Evolutionary conservation across 768 basidiomycete genomes (phyloP), one percentile per base, ranked within the genome.

Genomic region (Rhodosporidiobolus sp.): DNA sequence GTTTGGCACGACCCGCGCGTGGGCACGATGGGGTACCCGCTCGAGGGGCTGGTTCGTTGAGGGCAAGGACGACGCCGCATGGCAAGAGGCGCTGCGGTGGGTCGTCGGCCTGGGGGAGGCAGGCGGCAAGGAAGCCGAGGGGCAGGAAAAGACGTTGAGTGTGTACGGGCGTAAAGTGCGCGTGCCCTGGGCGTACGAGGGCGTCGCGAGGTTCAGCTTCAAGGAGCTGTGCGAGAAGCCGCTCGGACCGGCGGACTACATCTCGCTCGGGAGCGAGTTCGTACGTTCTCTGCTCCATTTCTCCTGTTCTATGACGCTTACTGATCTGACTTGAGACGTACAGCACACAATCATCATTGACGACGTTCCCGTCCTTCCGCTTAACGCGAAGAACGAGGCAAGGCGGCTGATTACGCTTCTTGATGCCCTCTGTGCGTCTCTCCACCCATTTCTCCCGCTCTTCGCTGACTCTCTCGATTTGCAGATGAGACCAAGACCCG

Each of bases 381-480:
- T 87, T 11, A 83, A 84, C 11, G 81, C 83, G 45, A 88, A 87
- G 81, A 85, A 88, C 78, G 85, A 87, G 78, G 86, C 86, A 3
- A 80, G 87, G 19, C 82, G 86, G 6, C 84, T 87, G 77, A 88
- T 87, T 70, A 87, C 85, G 24, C 83, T 87, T 58, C 84, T 88
- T 34, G 87, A 88, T 76, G 87, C 87, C 0, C 80, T 87, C 1
- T 87, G 87, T 81, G 82, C 85, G 81, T 82, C 82, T 20, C 22
- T 14, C 17, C 7, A 46, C 4, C 30, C 30, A 5, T 7, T 22
- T 6, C 10, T 20, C 3, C 78, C 79, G 35, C 46, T 83, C 43
- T 67, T 83, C 10, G 32, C 61, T 62, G 49, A 53, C 28, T 5
- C 1, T 26, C 7, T 8, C 26, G 9, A 3, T 22, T 28, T 22